phyloP scores from a whole-genome alignment of 2,329 filamentous ascomycete species.

The Clonostachys sp. region DNA sequence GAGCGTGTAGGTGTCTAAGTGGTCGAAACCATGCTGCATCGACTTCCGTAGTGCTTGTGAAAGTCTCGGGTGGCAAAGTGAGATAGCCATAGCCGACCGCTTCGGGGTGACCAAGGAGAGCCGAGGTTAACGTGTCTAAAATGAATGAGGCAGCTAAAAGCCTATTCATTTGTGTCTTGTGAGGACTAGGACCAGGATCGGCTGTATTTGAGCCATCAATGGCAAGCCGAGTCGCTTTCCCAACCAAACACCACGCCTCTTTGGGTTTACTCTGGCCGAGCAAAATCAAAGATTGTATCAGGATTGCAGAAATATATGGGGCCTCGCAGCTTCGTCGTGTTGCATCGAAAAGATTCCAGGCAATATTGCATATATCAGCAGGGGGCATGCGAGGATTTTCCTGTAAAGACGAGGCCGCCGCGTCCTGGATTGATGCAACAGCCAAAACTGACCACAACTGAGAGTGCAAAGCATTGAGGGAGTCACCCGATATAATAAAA shows the following conservation, averaged over 20 bases:
- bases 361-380: conserved; percentile 41
- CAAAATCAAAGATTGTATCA: conserved; percentile 58
- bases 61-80: conserved; percentile 1
- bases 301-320: conserved; percentile 26
- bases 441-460: conserved; percentile 58
- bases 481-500: conserved; percentile 15
- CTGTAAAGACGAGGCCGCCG: conserved; percentile 9
- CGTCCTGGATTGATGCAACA: conserved; percentile 50
- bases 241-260: conserved; percentile 60
- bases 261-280: conserved; percentile 52
- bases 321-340: conserved; percentile 42
- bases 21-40: not conserved
- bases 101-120: conserved; percentile 42
- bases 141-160: conserved; percentile 52
- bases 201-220: conserved; percentile 15
- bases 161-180: not conserved
- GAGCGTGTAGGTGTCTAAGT: too few relatives aligned
- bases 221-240: conserved; percentile 50
- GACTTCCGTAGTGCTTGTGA: conserved; percentile 8
- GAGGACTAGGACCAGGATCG: not conserved
- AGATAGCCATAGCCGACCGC: conserved; percentile 35
- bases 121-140: conserved; percentile 53
- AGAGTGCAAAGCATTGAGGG: conserved; percentile 34
- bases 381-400: conserved; percentile 3
- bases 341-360: conserved; percentile 40